Base-by-base conservation (phyloP, 2,329 filamentous ascomycete genomes). In the Coleophoma crateriformis region DNA sequence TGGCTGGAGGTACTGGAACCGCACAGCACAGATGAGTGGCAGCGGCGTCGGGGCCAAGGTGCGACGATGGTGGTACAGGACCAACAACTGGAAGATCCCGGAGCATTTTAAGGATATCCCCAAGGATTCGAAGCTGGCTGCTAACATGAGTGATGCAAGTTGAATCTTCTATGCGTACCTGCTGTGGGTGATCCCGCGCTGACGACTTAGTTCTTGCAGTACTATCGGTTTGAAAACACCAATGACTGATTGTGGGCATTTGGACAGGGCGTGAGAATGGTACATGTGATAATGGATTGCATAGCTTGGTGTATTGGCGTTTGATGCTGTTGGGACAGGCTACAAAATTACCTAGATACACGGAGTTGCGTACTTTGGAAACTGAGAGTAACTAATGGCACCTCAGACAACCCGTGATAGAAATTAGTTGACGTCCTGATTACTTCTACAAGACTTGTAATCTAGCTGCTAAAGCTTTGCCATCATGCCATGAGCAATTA, bases 1-100 rank as follows among this genome's bases (percentile, higher is more conserved):
- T 57, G 94, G 92, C 49, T 97, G 92, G 92, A 84, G 90, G 62
- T 79, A 87, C 66, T 96, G 88, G 88, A 96, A 97, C 68, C 78
- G 80, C 52, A 86, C 79, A 51, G 85, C 88, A 13, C 83, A 84
- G 63, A 77, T 96, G 57, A 84, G 82, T 54, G 94, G 94, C 8
- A 82, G 81, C 59, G 84, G 82, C 22, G 72, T 88, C 14, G 94
- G 94, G 19, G 89, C 88, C 7, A 81, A 80, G 58, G 71, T 94
- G 45, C 78, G 94, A 60, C 77, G 90, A 57, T 97, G 92, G 94
- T 99, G 94, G 92, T 96, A 90, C 73, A 81, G 79, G 19, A 88
- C 95, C 15, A 97, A 97, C 64, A 90, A 95, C 62, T 97, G 94
- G 94, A 76, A 78, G 45, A 68, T 92, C 50, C 85, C 86, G 12